Percentiles rank a stretch among this genome's conserved stretches.
These are phyloP conservation scores for Begonia peltatifolia DNA, from an alignment of 306 rosid species.

Conservation along the genomic window DNA sequence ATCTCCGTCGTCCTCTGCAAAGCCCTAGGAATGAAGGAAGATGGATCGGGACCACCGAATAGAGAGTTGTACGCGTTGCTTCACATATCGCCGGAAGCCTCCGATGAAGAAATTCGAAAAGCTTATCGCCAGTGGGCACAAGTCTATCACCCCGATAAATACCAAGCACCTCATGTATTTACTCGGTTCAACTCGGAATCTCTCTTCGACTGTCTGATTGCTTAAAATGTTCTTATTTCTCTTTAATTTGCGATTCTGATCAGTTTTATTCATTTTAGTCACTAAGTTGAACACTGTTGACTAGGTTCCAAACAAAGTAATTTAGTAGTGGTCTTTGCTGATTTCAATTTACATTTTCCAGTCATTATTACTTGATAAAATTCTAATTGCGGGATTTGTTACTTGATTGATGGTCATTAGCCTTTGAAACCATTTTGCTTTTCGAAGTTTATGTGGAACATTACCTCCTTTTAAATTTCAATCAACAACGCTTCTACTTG, in stretches of 20 bases:
- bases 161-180: conserved; percentile 68
- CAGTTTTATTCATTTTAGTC: not conserved
- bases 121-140: conserved; percentile 99
- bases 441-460: too few relatives aligned
- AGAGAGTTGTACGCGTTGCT: conserved; percentile 76
- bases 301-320: too few relatives aligned
- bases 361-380: too few relatives aligned
- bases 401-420: too few relatives aligned
- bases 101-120: conserved; percentile 93
- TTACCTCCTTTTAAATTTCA: too few relatives aligned
- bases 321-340: too few relatives aligned
- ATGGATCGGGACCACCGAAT: conserved; percentile 36
- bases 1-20: conserved; percentile 11
- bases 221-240: not conserved
- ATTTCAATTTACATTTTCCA: too few relatives aligned
- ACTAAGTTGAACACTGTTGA: too few relatives aligned
- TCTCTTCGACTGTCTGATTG: too few relatives aligned
- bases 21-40: conserved; percentile 34
- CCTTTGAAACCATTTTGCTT: too few relatives aligned
- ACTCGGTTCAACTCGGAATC: not conserved
- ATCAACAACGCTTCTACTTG: too few relatives aligned
- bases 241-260: not conserved
- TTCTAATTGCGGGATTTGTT: too few relatives aligned
- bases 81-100: conserved; percentile 76
- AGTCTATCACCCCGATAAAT: conserved; percentile 84